Percentiles rank a stretch among this genome's conserved stretches.
Conservation (phyloP, 306 rosid species). For the Trifolium dubium region DNA sequence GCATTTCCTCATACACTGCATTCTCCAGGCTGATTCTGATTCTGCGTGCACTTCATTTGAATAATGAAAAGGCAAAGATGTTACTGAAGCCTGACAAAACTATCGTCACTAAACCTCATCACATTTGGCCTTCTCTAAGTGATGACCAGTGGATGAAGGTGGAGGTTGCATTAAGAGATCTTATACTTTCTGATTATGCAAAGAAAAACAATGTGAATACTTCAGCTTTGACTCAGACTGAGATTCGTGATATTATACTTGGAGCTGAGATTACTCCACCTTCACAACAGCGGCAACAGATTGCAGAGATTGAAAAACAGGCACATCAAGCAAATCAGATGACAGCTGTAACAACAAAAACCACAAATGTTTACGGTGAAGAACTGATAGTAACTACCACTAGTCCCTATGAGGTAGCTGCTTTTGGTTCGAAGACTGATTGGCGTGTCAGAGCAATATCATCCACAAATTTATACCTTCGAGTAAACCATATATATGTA, state of each 20-base stretch:
- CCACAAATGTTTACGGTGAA: constrained; percentile 95
- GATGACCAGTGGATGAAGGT: constrained; percentile 99
- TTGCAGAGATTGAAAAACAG: constrained; percentile 99
- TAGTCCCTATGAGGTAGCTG: constrained; percentile 96
- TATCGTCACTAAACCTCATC: constrained; percentile 92
- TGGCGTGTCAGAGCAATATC: constrained; percentile 99
- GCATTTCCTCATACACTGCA: constrained; percentile 96
- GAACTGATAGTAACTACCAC: constrained; percentile 95
- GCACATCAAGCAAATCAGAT: constrained; percentile 90
- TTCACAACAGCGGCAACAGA: constrained; percentile 97
- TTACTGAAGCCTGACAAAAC: constrained; percentile 95
- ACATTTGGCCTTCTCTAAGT: constrained; percentile 96
- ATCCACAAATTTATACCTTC: constrained; percentile 93
- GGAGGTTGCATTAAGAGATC: constrained; percentile 99
- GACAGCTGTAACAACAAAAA: constrained; percentile 92
- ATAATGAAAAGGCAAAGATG: constrained; percentile 99
- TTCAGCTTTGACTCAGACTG: constrained; percentile 94
- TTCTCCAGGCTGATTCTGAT: constrained; percentile 95
- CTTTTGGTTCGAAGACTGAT: constrained; percentile 94
- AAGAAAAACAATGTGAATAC: constrained; percentile 99
- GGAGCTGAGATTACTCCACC: constrained; percentile 99
- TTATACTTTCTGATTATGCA: constrained; percentile 95
- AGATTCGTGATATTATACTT: constrained; percentile 97
- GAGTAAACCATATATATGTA: constrained; percentile 96
- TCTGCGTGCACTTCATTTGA: constrained; percentile 93